Evolutionary conservation across 305 asterid genomes (phyloP).

Genomic region (Fraxinus dipetala): DNA sequence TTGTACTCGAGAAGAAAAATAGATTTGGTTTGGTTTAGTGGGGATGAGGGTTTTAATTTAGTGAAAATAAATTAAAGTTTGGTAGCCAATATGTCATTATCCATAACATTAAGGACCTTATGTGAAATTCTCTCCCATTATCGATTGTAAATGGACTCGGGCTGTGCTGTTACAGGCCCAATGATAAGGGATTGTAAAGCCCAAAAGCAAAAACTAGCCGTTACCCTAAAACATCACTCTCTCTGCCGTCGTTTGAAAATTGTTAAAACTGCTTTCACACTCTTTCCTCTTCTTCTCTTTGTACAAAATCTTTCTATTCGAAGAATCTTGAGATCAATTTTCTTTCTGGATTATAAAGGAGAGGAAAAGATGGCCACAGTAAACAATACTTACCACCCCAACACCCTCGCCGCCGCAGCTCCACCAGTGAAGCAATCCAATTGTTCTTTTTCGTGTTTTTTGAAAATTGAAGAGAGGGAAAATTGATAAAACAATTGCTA

Average conservation of each 20-base stretch:
- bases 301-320: conserved; percentile 22
- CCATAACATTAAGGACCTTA: neutral
- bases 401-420: conserved; percentile 25
- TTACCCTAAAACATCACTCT: neutral
- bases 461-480: neutral
- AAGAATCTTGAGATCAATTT: neutral
- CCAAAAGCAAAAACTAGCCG: conserved; percentile 34
- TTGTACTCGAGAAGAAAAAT: neutral
- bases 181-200: neutral
- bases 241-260: conserved; percentile 30
- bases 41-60: neutral
- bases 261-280: conserved; percentile 15
- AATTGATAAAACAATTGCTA: neutral
- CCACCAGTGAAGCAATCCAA: conserved; percentile 49
- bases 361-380: conserved; percentile 38
- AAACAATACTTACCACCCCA: conserved; percentile 37
- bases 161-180: neutral
- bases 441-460: neutral
- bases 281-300: conserved; percentile 28
- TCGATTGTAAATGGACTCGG: neutral
- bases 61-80: neutral
- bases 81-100: neutral
- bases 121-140: neutral
- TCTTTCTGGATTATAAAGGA: neutral
- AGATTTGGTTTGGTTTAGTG: neutral